Evolutionary conservation across 192 early-diverging fungal species (phyloP).

Genomic region (Linnemannia exigua): DNA sequence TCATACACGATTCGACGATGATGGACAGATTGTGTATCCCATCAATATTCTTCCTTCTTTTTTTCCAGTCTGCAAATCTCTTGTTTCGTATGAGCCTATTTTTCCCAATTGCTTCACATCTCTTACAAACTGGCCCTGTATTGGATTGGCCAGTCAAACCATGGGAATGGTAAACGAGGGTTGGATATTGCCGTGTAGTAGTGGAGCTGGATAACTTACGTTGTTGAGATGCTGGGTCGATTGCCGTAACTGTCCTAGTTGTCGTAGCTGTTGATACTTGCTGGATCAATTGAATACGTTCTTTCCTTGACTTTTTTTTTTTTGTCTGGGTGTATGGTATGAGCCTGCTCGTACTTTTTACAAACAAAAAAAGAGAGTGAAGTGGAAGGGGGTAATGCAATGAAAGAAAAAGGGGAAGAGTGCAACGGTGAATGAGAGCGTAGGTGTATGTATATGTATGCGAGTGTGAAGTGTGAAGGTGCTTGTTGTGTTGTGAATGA

Average conservation of each 20-base stretch:
- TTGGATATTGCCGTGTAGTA: background rate
- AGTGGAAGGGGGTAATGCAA: background rate
- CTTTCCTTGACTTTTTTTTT: background rate
- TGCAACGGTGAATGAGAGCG: background rate
- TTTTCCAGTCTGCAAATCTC: background rate
- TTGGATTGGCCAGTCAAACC: background rate
- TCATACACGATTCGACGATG: no score
- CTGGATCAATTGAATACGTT: background rate
- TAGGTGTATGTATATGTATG: background rate
- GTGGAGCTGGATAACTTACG: background rate
- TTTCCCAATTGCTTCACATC: background rate
- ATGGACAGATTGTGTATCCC: no score
- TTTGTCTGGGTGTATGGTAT: background rate
- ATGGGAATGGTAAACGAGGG: background rate
- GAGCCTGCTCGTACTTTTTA: constrained; percentile 5
- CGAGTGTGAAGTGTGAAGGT: background rate
- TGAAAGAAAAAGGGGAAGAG: background rate
- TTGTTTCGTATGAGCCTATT: background rate
- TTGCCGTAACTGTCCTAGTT: background rate
- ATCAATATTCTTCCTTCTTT: background rate
- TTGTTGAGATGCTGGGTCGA: background rate
- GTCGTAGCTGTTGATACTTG: background rate
- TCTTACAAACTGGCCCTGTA: background rate
- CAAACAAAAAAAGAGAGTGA: background rate
- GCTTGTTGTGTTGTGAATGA: background rate